Conservation (phyloP, 441 rosid genomes). For the Erodium moschatum region DNA sequence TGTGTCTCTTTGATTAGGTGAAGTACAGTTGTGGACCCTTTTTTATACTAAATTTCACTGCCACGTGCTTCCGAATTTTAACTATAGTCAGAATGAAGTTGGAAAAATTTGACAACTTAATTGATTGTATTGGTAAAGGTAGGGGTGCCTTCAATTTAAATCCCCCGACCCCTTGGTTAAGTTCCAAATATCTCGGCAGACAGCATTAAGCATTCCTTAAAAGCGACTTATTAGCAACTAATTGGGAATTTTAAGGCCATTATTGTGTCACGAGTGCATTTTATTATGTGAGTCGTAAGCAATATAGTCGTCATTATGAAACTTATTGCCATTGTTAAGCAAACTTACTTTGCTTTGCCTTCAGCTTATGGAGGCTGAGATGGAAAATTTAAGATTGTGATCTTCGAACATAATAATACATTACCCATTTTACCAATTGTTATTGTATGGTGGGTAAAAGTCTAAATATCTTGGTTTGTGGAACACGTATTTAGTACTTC, state of each 20-base stretch:
- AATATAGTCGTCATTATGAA: background rate
- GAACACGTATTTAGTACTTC: background rate
- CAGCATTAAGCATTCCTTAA: background rate
- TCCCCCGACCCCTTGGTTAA: background rate
- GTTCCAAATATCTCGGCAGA: background rate
- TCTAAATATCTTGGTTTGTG: too few relatives aligned
- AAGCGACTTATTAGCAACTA: slow-evolving; percentile 6
- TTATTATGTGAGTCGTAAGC: background rate
- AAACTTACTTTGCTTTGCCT: background rate
- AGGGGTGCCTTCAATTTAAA: background rate
- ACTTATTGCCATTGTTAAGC: background rate
- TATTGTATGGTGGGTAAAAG: background rate
- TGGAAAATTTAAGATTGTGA: background rate
- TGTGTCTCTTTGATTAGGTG: slow-evolving; percentile 1
- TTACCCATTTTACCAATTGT: background rate
- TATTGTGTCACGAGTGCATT: background rate
- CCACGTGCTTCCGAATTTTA: background rate
- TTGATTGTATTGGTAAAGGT: background rate
- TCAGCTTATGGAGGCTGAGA: background rate
- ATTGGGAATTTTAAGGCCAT: background rate
- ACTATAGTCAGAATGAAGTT: background rate
- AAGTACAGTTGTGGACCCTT: slow-evolving; percentile 2
- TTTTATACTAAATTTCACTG: background rate
- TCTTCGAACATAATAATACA: background rate
- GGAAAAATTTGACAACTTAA: background rate